Percentiles rank a stretch among this genome's conserved stretches.
phyloP scores from a whole-genome alignment of 495 filamentous ascomycete genomes.

The Aspergillus diversus region DNA sequence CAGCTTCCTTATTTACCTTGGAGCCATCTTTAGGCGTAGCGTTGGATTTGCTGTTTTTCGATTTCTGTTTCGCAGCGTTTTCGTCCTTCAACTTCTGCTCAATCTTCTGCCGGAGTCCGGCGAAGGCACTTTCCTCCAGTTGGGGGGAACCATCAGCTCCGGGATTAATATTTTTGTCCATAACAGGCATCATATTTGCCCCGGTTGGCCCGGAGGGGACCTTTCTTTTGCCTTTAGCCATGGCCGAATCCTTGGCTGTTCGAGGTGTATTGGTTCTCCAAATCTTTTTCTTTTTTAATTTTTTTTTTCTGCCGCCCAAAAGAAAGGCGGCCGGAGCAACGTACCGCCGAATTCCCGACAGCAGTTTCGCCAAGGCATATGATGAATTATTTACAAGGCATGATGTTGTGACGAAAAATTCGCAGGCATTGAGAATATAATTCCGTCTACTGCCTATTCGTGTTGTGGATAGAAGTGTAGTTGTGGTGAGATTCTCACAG shows the following conservation, averaged over 20 bases:
- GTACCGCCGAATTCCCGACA: constrained; percentile 24
- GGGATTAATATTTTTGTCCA: constrained; percentile 29
- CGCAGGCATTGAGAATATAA: background rate
- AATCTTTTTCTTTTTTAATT: constrained; percentile 28
- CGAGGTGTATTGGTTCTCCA: constrained; percentile 18
- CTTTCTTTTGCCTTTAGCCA: constrained; percentile 50
- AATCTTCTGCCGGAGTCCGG: constrained; percentile 66
- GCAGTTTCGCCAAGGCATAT: constrained; percentile 23
- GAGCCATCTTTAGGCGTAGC: constrained; percentile 22
- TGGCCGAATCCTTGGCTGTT: constrained; percentile 27
- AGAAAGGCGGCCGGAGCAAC: constrained; percentile 36
- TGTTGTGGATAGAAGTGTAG: background rate
- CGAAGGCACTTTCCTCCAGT: constrained; percentile 64
- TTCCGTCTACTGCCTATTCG: background rate
- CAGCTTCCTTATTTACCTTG: constrained; percentile 35
- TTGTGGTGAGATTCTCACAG: constrained; percentile 2
- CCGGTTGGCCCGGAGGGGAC: constrained; percentile 43
- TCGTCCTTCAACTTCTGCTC: constrained; percentile 55
- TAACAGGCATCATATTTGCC: constrained; percentile 29
- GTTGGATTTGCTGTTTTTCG: constrained; percentile 45
- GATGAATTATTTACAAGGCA: constrained; percentile 9
- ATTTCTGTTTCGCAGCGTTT: constrained; percentile 49
- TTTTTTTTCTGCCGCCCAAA: constrained; percentile 40
- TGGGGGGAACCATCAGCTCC: constrained; percentile 41
- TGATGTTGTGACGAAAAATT: background rate